A percentile compares a stretch with the other conserved stretches of the same genome.
phyloP scores from a whole-genome alignment of 306 rosid genomes.

The Prinsepia uniflora region DNA sequence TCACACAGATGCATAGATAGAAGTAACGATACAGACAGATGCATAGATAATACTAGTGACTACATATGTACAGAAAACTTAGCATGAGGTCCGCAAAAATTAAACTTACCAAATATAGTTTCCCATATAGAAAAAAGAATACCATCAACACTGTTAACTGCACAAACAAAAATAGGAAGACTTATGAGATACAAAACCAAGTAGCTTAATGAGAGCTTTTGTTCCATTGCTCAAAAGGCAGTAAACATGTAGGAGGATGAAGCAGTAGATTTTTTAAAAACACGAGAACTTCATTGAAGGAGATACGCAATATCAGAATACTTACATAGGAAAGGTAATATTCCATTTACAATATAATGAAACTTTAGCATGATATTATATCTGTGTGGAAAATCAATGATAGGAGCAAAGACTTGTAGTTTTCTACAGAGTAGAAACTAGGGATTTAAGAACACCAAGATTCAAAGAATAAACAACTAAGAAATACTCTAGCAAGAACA shows the following conservation, averaged over 20 bases:
- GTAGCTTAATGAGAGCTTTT: neutral
- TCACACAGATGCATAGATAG: neutral
- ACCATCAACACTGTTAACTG: constrained; percentile 94
- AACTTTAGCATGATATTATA: neutral
- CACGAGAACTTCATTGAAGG: neutral
- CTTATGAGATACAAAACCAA: constrained; percentile 24
- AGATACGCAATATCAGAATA: neutral
- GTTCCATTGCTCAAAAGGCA: neutral
- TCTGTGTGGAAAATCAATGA: neutral
- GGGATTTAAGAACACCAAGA: neutral
- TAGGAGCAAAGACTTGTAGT: neutral
- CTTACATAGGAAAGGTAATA: neutral
- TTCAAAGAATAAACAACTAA: neutral
- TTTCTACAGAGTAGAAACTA: neutral
- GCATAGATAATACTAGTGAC: neutral
- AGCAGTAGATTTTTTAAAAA: neutral
- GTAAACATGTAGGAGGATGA: constrained; percentile 1
- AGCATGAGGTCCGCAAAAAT: neutral
- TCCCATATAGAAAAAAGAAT: constrained; percentile 81
- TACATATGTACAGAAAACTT: neutral
- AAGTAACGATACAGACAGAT: neutral
- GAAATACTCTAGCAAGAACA: neutral
- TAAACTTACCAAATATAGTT: constrained; percentile 68
- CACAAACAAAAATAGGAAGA: constrained; percentile 29
- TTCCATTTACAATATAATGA: neutral